Percentiles rank a stretch among this genome's conserved stretches.
These are phyloP conservation scores for Metarhizium guizhouense DNA, from an alignment of 2,329 filamentous ascomycete species.

Conservation along the genomic window DNA sequence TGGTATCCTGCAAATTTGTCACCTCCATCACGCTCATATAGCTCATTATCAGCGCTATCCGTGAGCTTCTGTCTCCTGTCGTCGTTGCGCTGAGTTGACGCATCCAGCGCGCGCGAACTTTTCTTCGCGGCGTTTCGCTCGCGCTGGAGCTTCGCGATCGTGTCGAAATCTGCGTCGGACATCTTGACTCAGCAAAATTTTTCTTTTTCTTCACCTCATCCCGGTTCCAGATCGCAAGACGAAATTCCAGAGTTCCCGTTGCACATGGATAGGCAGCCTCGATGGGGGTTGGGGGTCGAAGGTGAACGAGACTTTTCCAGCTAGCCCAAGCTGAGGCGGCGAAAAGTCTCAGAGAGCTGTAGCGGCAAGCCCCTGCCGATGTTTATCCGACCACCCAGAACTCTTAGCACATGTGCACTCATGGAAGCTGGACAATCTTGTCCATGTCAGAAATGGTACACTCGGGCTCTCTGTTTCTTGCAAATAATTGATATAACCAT, in stretches of 20 bases:
- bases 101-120: slow-evolving; percentile 71
- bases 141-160: slow-evolving; percentile 79
- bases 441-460: background rate
- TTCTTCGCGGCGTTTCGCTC: slow-evolving; percentile 87
- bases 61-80: slow-evolving; percentile 87
- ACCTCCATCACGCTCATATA: slow-evolving; percentile 70
- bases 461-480: background rate
- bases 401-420: no score
- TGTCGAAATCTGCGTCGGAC: slow-evolving; percentile 78
- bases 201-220: slow-evolving; percentile 26
- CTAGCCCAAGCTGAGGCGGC: slow-evolving; percentile 14
- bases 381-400: slow-evolving; percentile 20
- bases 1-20: slow-evolving; percentile 89
- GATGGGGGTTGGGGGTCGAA: slow-evolving; percentile 13
- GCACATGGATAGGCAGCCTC: slow-evolving; percentile 25
- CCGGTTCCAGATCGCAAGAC: slow-evolving; percentile 31
- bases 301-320: background rate
- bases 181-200: slow-evolving; percentile 34
- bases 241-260: slow-evolving; percentile 23
- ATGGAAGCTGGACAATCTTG: background rate
- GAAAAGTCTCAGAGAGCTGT: slow-evolving; percentile 18
- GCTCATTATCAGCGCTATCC: slow-evolving; percentile 77
- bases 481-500: no score
- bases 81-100: slow-evolving; percentile 72
- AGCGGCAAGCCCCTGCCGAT: slow-evolving; percentile 12